Conservation (phyloP, 805 yeast species). For the Pichia manshurica region DNA sequence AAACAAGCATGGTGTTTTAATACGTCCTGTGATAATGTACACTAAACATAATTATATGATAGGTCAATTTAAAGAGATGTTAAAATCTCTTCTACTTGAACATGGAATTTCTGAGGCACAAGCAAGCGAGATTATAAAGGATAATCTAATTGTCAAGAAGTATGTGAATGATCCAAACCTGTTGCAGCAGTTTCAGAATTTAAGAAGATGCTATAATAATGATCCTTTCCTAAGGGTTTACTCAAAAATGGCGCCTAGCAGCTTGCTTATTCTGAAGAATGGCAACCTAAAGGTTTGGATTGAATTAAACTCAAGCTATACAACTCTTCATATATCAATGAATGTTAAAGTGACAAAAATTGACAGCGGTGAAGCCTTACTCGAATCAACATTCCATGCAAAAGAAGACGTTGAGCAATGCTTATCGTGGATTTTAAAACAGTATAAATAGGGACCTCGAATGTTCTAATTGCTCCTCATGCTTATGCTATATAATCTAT, state of each 20-base stretch:
- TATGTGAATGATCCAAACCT: slow-evolving; percentile 20
- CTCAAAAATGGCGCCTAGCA: slow-evolving; percentile 21
- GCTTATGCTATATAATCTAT: neutral
- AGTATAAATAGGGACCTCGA: neutral
- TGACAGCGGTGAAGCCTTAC: slow-evolving; percentile 32
- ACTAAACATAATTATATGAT: slow-evolving; percentile 47
- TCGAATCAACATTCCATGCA: slow-evolving; percentile 46
- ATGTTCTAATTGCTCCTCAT: too few species aligned
- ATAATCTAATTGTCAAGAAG: slow-evolving; percentile 15
- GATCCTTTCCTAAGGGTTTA: slow-evolving; percentile 22
- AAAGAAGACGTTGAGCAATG: slow-evolving; percentile 50
- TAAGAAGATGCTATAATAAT: slow-evolving; percentile 2
- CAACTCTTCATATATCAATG: slow-evolving; percentile 14
- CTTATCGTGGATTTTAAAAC: slow-evolving; percentile 38
- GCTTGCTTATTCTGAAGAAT: slow-evolving; percentile 13
- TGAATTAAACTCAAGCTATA: slow-evolving; percentile 13
- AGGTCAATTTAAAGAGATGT: slow-evolving; percentile 28
- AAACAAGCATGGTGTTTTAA: slow-evolving; percentile 31
- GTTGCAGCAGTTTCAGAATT: slow-evolving; percentile 1
- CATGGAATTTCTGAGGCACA: slow-evolving; percentile 19
- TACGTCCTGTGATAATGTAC: slow-evolving; percentile 55
- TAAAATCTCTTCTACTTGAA: slow-evolving; percentile 16
- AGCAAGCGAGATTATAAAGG: slow-evolving; percentile 13
- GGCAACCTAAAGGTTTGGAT: slow-evolving; percentile 11
- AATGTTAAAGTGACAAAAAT: slow-evolving; percentile 13